A percentile compares a stretch with the other conserved stretches of the same genome.
These are phyloP conservation scores for Ramularia endophylla DNA, from an alignment of 2,329 filamentous ascomycete species.

Conservation along the genomic window DNA sequence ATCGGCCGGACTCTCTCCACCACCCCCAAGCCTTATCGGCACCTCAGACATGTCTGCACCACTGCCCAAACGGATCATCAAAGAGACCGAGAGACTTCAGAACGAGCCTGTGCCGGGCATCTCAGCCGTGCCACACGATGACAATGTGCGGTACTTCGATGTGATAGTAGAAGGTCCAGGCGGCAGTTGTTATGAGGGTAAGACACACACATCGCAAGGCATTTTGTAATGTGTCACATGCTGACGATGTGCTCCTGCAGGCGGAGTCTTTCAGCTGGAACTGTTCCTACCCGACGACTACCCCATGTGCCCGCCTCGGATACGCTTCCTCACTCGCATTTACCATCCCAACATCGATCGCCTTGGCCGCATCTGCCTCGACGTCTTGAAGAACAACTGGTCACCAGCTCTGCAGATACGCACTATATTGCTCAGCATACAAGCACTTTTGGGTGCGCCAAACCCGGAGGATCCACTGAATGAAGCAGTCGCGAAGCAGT, in stretches of 20 bases:
- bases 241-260: conserved; percentile 31
- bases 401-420: conserved; percentile 96
- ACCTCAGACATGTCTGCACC: conserved; percentile 47
- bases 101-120: conserved; percentile 96
- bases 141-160: conserved; percentile 97
- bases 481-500: conserved; percentile 93
- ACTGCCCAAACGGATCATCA: conserved; percentile 93
- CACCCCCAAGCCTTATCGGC: not conserved
- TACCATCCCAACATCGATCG: conserved; percentile 99
- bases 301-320: conserved; percentile 98
- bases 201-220: conserved; percentile 13
- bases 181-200: conserved; percentile 92
- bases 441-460: conserved; percentile 88
- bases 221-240: conserved; percentile 1
- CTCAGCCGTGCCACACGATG: conserved; percentile 89
- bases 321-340: conserved; percentile 97
- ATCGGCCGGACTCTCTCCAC: no score
- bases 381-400: conserved; percentile 99
- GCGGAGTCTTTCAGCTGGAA: conserved; percentile 91
- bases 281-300: conserved; percentile 98
- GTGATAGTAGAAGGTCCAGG: conserved; percentile 91
- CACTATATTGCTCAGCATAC: conserved; percentile 97
- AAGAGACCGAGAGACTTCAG: conserved; percentile 96
- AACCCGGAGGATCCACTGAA: conserved; percentile 99
- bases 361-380: conserved; percentile 91